Evolutionary conservation across 768 basidiomycete genomes (phyloP).

Genomic region (Russula virescens): DNA sequence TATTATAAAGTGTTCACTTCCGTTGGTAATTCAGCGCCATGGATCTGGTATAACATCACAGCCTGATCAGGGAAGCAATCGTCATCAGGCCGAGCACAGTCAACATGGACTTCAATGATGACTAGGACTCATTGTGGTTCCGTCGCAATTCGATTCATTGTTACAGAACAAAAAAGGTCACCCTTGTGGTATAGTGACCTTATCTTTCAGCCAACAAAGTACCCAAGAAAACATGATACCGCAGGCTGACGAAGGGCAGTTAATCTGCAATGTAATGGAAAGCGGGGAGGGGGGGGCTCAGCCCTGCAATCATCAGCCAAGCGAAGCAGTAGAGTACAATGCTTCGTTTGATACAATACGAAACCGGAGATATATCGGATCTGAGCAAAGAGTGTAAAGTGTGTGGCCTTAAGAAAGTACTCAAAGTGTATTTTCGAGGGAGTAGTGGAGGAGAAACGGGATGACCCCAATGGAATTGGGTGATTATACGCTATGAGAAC

Average conservation of each 20-base stretch:
- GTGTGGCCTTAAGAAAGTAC: not conserved
- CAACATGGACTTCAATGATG: not conserved
- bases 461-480: not conserved
- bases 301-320: not conserved
- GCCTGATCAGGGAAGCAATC: not conserved
- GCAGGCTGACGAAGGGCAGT: constrained; percentile 9
- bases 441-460: not conserved
- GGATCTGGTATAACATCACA: too few relatives aligned
- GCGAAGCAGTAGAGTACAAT: not conserved
- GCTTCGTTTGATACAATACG: not conserved
- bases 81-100: not conserved
- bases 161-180: not conserved
- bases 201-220: not conserved
- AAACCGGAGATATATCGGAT: not conserved
- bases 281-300: not conserved
- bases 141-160: not conserved
- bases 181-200: not conserved
- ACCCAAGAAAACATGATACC: constrained; percentile 13
- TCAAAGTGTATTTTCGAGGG: not conserved
- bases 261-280: not conserved
- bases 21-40: too few relatives aligned
- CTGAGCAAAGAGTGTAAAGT: not conserved
- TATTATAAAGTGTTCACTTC: too few relatives aligned
- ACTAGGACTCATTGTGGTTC: not conserved
- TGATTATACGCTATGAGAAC: constrained; percentile 14